Conservation (phyloP, 2,329 filamentous ascomycete species). For the Escovopsis weberi region DNA sequence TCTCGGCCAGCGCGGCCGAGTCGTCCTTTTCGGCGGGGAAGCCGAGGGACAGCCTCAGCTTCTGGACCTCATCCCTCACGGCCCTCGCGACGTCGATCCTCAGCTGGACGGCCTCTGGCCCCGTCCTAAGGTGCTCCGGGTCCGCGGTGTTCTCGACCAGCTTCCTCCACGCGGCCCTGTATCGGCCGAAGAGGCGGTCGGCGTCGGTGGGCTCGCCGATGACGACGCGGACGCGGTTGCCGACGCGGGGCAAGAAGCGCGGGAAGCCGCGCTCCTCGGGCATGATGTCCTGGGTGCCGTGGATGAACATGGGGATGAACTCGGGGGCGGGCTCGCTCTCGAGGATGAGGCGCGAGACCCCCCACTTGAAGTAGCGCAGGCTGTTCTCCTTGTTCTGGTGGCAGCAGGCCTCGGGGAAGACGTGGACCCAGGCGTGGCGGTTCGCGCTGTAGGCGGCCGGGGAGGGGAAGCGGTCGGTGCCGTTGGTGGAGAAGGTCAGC, state of each 20-base stretch:
- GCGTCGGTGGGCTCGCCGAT: slow-evolving; percentile 69
- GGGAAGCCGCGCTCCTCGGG: slow-evolving; percentile 68
- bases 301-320: slow-evolving; percentile 86
- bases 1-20: slow-evolving; percentile 62
- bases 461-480: slow-evolving; percentile 49
- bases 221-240: slow-evolving; percentile 55
- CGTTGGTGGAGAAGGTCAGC: slow-evolving; percentile 49
- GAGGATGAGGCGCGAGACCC: slow-evolving; percentile 76
- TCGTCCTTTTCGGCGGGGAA: slow-evolving; percentile 66
- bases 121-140: slow-evolving; percentile 27
- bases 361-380: slow-evolving; percentile 98
- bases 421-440: slow-evolving; percentile 74
- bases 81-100: slow-evolving; percentile 66
- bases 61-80: slow-evolving; percentile 66
- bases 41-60: slow-evolving; percentile 57
- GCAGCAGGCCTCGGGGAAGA: slow-evolving; percentile 90
- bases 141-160: slow-evolving; percentile 38
- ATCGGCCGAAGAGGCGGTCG: slow-evolving; percentile 61
- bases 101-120: slow-evolving; percentile 50
- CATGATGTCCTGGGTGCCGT: slow-evolving; percentile 82
- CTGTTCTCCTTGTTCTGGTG: slow-evolving; percentile 69
- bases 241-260: slow-evolving; percentile 62
- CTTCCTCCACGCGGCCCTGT: slow-evolving; percentile 59
- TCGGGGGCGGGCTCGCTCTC: slow-evolving; percentile 80
- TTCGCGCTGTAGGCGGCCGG: slow-evolving; percentile 58